Base-by-base conservation (phyloP, 2,329 filamentous ascomycete genomes). In the Pseudogymnoascus sp. region DNA sequence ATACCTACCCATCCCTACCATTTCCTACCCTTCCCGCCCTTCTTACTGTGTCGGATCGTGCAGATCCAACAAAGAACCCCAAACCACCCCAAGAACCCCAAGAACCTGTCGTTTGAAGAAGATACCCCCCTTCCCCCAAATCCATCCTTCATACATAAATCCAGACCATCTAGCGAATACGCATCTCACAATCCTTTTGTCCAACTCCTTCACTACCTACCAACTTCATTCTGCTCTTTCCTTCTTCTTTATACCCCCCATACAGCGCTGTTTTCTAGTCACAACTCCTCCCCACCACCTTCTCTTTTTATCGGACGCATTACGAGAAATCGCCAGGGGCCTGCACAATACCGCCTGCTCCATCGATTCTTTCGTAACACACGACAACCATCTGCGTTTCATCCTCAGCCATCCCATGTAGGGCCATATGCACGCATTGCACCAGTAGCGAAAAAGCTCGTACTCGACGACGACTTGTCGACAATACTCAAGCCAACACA, bases 321-420 rank as follows among this genome's bases (percentile, higher is more conserved):
- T 40, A 46, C 40, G 40, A 61, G 61, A 62, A 64, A 61, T 62
- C 40, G 22, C 64, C 62, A 68, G 66, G 63, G 63, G 60, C 65
- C 63, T 64, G 64, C 67, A 67, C 61, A 66, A 66, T 68, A 65
- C 63, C 60, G 65, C 66, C 63, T 63, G 66, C 65, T 68, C 65
- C 46, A 33, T 33, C 50, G 28, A 56, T 56, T 56, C 50, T 56
- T 56, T 56, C 50, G 50, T 56, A 56, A 56, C 50, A 56, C 50
- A 56, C n/a, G 50, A 56, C 50, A 33, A 33, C 50, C 50, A 56
- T 56, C 50, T 11, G 28, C 50, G 50, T 56, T 56, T 56, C 50
- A 56, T 56, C 50, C 28, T 33, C 50, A 12, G 22, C 50, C 16
- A 16, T 56, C 50, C 28, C 50, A 56, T 56, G 28, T 56, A 56